phyloP scores from a whole-genome alignment of 331 rosid species.

The Telfairia occidentalis region DNA sequence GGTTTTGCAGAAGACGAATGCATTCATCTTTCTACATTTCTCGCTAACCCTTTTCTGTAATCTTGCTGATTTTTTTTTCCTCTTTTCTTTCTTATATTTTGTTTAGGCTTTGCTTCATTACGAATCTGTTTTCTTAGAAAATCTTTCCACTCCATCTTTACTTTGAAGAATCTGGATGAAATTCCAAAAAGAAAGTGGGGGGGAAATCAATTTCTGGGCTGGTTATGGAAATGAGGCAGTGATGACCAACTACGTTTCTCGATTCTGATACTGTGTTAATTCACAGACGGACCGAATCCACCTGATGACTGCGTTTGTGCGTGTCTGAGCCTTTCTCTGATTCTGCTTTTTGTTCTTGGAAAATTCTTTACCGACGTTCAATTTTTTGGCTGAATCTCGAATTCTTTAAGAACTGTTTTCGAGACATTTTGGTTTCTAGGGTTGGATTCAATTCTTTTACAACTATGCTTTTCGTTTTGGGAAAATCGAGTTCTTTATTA shows the following conservation, averaged over 20 bases:
- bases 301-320: constrained; percentile 59
- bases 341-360: neutral
- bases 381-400: neutral
- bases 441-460: too few species aligned
- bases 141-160: neutral
- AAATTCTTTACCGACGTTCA: neutral
- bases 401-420: neutral
- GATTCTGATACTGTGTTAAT: constrained; percentile 34
- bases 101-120: neutral
- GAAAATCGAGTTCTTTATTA: neutral
- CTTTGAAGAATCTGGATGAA: neutral
- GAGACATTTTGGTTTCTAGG: neutral
- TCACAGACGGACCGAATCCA: constrained; percentile 24
- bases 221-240: constrained; percentile 24
- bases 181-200: neutral
- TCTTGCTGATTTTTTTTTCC: neutral
- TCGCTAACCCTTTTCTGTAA: neutral
- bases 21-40: neutral
- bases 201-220: neutral
- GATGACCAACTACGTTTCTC: constrained; percentile 54
- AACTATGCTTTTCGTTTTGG: neutral
- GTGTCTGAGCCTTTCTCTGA: constrained; percentile 56
- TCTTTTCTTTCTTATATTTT: neutral
- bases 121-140: neutral
- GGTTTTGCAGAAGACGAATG: neutral